These are phyloP conservation scores for Mycena polygramma DNA, from an alignment of 768 basidiomycete species.

Conservation along the genomic window DNA sequence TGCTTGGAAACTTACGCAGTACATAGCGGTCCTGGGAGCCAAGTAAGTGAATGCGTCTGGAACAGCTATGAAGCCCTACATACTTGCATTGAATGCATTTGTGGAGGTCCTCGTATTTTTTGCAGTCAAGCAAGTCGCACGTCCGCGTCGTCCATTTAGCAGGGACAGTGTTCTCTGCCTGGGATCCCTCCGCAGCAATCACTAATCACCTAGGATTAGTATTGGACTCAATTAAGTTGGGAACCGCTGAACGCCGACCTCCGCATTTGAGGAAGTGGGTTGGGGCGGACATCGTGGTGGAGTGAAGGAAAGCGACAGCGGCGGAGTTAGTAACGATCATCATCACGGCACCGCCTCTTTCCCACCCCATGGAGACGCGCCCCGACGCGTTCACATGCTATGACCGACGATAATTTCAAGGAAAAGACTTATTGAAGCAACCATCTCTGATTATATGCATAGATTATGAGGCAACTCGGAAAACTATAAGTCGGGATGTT, in stretches of 20 bases:
- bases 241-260: not conserved
- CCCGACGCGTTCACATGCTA: no score
- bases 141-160: conserved; percentile 5
- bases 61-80: not conserved
- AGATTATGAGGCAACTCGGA: no score
- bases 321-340: not conserved
- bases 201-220: not conserved
- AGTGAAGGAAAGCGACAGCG: not conserved
- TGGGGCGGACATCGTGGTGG: not conserved
- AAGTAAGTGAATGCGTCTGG: not conserved
- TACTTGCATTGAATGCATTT: conserved; percentile 34
- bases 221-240: no score
- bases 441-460: no score
- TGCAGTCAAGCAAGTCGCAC: conserved; percentile 31
- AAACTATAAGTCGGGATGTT: no score
- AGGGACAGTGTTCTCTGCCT: not conserved
- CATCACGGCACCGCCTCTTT: no score
- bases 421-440: no score
- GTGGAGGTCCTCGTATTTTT: conserved; percentile 27
- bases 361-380: no score
- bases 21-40: conserved; percentile 27
- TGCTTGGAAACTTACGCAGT: conserved; percentile 27
- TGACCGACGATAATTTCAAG: no score
- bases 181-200: conserved; percentile 9
- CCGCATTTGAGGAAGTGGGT: conserved; percentile 1